Evolutionary conservation across 108 stramenopile species (phyloP).

Genomic region (Cyclotella distinguenda): DNA sequence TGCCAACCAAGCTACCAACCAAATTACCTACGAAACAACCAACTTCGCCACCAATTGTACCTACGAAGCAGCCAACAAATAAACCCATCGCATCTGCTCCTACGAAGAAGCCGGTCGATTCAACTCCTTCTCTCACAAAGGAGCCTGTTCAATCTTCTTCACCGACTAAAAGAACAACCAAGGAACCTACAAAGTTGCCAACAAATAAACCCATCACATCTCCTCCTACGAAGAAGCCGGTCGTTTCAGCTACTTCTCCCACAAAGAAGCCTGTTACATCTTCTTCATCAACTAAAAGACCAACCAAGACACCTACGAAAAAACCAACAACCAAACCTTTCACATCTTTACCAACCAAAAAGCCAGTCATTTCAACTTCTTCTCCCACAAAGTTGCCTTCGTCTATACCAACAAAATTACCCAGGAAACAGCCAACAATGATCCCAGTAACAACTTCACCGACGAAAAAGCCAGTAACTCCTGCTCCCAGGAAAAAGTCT

Average conservation of each 20-base stretch:
- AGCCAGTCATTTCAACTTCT: not conserved
- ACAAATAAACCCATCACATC: too few species aligned
- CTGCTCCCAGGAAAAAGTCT: not conserved
- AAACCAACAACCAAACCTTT: not conserved
- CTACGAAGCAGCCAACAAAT: too few species aligned
- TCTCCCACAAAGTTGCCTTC: too few species aligned
- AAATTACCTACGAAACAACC: not conserved
- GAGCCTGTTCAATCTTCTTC: not conserved
- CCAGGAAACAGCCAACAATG: not conserved
- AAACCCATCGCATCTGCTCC: not conserved
- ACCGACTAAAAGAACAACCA: too few species aligned
- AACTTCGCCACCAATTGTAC: not conserved
- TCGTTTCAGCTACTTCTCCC: not conserved
- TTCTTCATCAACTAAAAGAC: not conserved
- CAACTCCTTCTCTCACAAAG: not conserved
- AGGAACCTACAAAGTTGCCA: too few species aligned
- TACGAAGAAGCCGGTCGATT: not conserved
- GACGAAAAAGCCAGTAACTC: not conserved
- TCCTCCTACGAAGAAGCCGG: not conserved
- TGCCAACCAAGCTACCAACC: not conserved
- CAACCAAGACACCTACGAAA: not conserved
- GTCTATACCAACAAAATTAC: not conserved
- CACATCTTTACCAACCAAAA: not conserved
- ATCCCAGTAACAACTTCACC: not conserved
- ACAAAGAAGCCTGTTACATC: not conserved